Percentiles rank a stretch among this genome's conserved stretches.
phyloP scores from a whole-genome alignment of 75 land plant species.

The Larix kaempferi region DNA sequence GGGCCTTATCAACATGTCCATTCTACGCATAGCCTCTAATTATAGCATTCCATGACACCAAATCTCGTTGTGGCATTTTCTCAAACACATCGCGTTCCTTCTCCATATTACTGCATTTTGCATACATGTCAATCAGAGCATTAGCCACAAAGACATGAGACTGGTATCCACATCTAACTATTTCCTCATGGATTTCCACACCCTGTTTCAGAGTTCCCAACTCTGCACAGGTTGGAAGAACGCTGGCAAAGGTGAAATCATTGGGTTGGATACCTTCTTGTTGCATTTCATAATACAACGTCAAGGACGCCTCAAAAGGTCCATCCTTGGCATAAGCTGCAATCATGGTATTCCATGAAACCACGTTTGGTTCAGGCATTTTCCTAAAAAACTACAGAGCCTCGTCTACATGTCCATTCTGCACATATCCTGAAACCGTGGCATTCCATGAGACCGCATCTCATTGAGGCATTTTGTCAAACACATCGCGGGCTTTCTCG shows the following conservation, averaged over 20 bases:
- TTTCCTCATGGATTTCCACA: background rate
- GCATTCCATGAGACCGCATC: slow-evolving; percentile 31
- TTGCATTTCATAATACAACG: background rate
- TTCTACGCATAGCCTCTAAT: slow-evolving; percentile 32
- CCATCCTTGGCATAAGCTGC: background rate
- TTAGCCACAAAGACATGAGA: background rate
- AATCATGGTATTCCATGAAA: slow-evolving; percentile 59
- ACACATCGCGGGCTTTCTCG: slow-evolving; percentile 8
- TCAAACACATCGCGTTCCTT: background rate
- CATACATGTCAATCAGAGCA: background rate
- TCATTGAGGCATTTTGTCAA: slow-evolving; percentile 15
- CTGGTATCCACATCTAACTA: background rate
- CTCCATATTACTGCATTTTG: background rate
- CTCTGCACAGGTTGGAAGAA: background rate
- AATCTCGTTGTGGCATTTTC: background rate
- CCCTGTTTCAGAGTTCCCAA: background rate
- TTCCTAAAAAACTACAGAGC: slow-evolving; percentile 9
- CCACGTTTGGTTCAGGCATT: slow-evolving; percentile 13
- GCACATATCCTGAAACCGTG: slow-evolving; percentile 15
- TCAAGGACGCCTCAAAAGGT: background rate
- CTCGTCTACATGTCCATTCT: slow-evolving; percentile 2
- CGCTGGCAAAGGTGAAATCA: background rate
- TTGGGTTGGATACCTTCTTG: background rate
- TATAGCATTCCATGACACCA: background rate
- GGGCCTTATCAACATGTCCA: slow-evolving; percentile 21